These are phyloP conservation scores for Acephala macrosclerotiorum DNA, from an alignment of 2,329 filamentous ascomycete genomes.

Conservation along the genomic window DNA sequence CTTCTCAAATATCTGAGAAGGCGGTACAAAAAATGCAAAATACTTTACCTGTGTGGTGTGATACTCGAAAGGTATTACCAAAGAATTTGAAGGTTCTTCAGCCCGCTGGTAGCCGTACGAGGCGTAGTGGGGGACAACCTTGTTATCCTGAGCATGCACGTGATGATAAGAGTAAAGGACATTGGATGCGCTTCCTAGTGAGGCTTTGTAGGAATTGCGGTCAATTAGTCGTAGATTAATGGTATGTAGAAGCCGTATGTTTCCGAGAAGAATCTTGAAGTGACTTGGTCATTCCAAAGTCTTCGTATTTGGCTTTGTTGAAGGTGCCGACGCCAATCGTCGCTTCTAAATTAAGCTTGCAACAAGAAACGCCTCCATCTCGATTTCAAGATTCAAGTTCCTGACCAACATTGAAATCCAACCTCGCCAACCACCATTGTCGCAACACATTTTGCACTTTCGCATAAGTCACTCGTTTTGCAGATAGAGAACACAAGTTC, in stretches of 20 bases:
- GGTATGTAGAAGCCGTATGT: not conserved
- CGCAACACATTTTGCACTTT: constrained; percentile 5
- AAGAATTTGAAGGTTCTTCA: not conserved
- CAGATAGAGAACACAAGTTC: constrained; percentile 7
- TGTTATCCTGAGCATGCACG: not conserved
- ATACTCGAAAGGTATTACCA: constrained; percentile 6
- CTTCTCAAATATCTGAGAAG: not conserved
- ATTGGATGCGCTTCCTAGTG: too few species aligned
- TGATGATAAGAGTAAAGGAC: constrained; percentile 1
- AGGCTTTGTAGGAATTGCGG: too few species aligned
- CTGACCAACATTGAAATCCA: constrained; percentile 9
- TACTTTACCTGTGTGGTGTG: constrained; percentile 9
- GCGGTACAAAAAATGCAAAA: constrained; percentile 9
- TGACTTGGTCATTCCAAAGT: not conserved
- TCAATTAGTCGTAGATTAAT: not conserved
- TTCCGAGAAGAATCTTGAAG: not conserved
- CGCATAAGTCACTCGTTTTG: constrained; percentile 35
- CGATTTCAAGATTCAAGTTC: constrained; percentile 19
- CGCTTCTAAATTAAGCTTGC: constrained; percentile 26
- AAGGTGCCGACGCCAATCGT: constrained; percentile 15
- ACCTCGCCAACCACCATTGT: constrained; percentile 8
- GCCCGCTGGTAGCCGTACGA: constrained; percentile 8
- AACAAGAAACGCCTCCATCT: constrained; percentile 23
- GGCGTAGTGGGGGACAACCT: not conserved
- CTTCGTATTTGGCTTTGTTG: constrained; percentile 1